These are phyloP conservation scores for Mallotus japonicus DNA, from an alignment of 441 rosid genomes.

Conservation along the genomic window DNA sequence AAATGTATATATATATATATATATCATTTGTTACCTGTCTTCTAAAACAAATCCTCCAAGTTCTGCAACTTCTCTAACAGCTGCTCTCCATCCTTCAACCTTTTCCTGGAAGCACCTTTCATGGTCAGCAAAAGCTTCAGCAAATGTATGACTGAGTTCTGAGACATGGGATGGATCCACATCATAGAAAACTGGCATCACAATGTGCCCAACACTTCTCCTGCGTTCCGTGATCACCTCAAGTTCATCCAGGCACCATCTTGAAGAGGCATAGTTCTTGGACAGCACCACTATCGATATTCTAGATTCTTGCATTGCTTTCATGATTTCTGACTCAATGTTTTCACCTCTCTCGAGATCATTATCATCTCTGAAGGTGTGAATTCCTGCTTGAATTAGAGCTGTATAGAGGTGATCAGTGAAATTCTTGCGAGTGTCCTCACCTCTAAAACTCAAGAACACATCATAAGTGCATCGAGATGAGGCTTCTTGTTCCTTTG, in stretches of 20 bases:
- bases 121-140: slow-evolving; percentile 14
- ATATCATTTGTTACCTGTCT: slow-evolving; percentile 14
- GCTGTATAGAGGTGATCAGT: slow-evolving; percentile 22
- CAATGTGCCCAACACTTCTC: slow-evolving; percentile 9
- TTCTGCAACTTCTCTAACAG: slow-evolving; percentile 15
- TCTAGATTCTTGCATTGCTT: slow-evolving; percentile 12
- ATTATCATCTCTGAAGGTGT: slow-evolving; percentile 16
- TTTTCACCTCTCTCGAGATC: slow-evolving; percentile 15
- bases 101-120: slow-evolving; percentile 3
- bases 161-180: slow-evolving; percentile 9
- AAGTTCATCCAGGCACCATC: slow-evolving; percentile 24
- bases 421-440: slow-evolving; percentile 19
- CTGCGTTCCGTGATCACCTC: slow-evolving; percentile 11
- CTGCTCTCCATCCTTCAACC: slow-evolving; percentile 16
- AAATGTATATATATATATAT: no score
- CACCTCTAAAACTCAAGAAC: slow-evolving; percentile 21
- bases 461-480: slow-evolving; percentile 14
- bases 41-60: slow-evolving; percentile 7
- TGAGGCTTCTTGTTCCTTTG: not conserved
- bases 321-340: slow-evolving; percentile 10
- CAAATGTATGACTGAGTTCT: slow-evolving; percentile 2
- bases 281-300: slow-evolving; percentile 14
- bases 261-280: slow-evolving; percentile 20
- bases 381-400: slow-evolving; percentile 15
- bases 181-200: slow-evolving; percentile 15